phyloP scores from a whole-genome alignment of 2,329 filamentous ascomycete species.

The Cytospora leucostoma region DNA sequence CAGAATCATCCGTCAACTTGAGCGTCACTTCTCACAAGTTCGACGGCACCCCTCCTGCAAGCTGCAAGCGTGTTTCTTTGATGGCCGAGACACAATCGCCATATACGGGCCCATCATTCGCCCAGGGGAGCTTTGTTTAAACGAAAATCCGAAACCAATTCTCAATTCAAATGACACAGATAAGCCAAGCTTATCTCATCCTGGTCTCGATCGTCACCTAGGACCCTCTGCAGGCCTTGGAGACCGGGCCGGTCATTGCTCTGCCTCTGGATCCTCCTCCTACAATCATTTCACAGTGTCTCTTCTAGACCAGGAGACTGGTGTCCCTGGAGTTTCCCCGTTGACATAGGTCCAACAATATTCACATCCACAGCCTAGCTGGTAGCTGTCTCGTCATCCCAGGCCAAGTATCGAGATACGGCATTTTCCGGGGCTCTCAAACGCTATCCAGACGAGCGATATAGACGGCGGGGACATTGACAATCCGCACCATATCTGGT shows the following conservation, averaged over 20 bases:
- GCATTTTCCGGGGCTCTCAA: background rate
- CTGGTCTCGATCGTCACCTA: constrained; percentile 56
- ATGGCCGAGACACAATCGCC: background rate
- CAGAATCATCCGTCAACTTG: constrained; percentile 4
- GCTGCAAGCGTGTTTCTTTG: constrained; percentile 6
- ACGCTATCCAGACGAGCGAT: background rate
- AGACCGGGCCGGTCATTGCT: constrained; percentile 16
- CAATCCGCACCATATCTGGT: constrained; percentile 6
- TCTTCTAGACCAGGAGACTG: constrained; percentile 8
- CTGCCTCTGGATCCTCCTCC: constrained; percentile 1
- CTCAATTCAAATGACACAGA: constrained; percentile 54
- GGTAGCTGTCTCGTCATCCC: background rate
- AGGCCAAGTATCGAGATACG: background rate
- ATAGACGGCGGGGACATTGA: constrained; percentile 1
- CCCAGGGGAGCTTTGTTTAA: constrained; percentile 13
- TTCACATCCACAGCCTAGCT: constrained; percentile 10
- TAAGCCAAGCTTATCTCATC: constrained; percentile 60
- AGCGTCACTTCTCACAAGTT: background rate
- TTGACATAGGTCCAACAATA: constrained; percentile 16
- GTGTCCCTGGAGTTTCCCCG: background rate
- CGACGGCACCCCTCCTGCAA: background rate
- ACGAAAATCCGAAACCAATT: constrained; percentile 28
- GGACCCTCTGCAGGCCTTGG: constrained; percentile 25
- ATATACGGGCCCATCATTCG: constrained; percentile 15
- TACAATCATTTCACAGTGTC: constrained; percentile 5